phyloP scores from a whole-genome alignment of 352 stramenopile species.

The Pythium insidiosum region DNA sequence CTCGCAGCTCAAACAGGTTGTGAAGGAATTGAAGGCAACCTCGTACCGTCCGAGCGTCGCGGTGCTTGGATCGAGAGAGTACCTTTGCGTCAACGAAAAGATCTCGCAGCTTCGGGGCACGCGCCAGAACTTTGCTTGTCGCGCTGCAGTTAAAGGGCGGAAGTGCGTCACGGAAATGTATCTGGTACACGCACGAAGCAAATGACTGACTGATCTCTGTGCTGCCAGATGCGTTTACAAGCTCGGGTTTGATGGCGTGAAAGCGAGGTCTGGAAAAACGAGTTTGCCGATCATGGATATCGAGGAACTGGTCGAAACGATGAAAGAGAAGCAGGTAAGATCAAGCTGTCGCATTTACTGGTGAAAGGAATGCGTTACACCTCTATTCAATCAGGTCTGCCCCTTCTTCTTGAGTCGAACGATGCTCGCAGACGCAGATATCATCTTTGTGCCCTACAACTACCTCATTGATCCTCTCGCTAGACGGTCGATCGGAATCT shows the following conservation, averaged over 20 bases:
- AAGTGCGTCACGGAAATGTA: conserved; percentile 72
- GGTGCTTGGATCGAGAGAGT: conserved; percentile 93
- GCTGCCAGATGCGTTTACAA: conserved; percentile 66
- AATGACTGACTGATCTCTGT: neutral
- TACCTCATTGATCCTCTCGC: conserved; percentile 97
- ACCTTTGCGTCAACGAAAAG: conserved; percentile 97
- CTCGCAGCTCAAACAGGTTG: conserved; percentile 97
- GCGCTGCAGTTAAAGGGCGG: conserved; percentile 80
- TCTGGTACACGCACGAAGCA: neutral
- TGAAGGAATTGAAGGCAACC: conserved; percentile 94
- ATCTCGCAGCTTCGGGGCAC: conserved; percentile 79
- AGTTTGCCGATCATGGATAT: conserved; percentile 95
- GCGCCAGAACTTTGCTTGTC: conserved; percentile 83
- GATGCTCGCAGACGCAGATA: conserved; percentile 89
- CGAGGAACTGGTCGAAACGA: conserved; percentile 93
- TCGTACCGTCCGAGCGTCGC: conserved; percentile 85
- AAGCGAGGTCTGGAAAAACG: conserved; percentile 36
- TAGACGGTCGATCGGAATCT: conserved; percentile 89
- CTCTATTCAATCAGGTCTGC: conserved; percentile 74
- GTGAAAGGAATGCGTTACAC: no score
- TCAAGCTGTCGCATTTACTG: no score
- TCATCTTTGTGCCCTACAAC: conserved; percentile 99
- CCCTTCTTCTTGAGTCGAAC: conserved; percentile 96
- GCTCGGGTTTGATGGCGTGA: conserved; percentile 59
- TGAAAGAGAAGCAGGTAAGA: conserved; percentile 66